A percentile compares a stretch with the other conserved stretches of the same genome.
Conservation (phyloP, 768 basidiomycete genomes). For the Mycena galericulata region DNA sequence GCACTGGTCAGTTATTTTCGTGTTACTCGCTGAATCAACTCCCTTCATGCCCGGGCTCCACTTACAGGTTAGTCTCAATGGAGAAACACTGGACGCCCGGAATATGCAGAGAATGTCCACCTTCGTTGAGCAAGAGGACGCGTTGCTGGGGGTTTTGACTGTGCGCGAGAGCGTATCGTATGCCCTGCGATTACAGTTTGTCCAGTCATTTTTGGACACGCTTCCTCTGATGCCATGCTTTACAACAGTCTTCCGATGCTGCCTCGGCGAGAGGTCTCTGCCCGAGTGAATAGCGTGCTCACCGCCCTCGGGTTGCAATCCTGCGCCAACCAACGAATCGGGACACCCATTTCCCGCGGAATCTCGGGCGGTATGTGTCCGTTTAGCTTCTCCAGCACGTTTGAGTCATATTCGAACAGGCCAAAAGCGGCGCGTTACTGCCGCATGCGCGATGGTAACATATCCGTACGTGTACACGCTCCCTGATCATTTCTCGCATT, state of each 20-base stretch:
- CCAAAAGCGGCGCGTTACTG: slow-evolving; percentile 72
- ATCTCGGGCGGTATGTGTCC: slow-evolving; percentile 62
- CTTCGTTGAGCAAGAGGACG: slow-evolving; percentile 73
- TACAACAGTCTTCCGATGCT: slow-evolving; percentile 49
- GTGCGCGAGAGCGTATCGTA: slow-evolving; percentile 67
- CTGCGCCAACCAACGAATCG: slow-evolving; percentile 63
- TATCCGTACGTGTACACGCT: slow-evolving; percentile 51
- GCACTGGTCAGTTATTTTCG: slow-evolving; percentile 42
- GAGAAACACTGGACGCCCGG: slow-evolving; percentile 38
- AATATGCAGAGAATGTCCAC: slow-evolving; percentile 55
- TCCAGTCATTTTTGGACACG: background rate
- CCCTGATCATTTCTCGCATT: background rate
- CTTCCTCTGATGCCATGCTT: background rate
- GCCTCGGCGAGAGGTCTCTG: slow-evolving; percentile 48
- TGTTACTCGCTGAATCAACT: background rate
- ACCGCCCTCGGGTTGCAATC: slow-evolving; percentile 59
- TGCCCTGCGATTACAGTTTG: slow-evolving; percentile 61
- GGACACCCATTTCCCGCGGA: slow-evolving; percentile 68
- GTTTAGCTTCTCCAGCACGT: background rate
- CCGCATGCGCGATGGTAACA: slow-evolving; percentile 71
- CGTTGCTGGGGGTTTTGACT: slow-evolving; percentile 67
- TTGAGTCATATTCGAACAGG: slow-evolving; percentile 42
- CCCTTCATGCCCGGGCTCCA: background rate
- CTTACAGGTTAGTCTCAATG: slow-evolving; percentile 49
- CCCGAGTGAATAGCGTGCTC: slow-evolving; percentile 59